Base-by-base conservation (phyloP, 306 rosid species). In the Bauhinia variegata region DNA sequence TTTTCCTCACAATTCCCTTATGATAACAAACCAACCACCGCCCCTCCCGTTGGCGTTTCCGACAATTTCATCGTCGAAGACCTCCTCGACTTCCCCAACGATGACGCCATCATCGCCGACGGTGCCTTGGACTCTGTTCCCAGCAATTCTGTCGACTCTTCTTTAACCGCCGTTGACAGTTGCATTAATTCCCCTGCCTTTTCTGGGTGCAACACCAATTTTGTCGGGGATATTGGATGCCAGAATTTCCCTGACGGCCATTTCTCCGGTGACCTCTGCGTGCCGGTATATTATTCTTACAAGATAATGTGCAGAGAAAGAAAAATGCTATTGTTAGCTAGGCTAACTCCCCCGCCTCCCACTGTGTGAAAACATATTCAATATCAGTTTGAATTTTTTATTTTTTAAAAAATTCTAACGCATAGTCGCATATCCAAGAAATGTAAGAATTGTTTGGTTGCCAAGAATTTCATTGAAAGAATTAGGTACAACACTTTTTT, bases 11-110 rank as follows among this genome's bases (percentile, higher is more conserved):
- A 81, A 66, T 85, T 79, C 75, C 38, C 77, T 5, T 39, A 87
- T 23, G 79, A 81, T 30, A 48, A 58, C 42, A 86, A 77, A 32
- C 74, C 61, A 32, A 17, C 74, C 6, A 44, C 70, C 9, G 78
- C 71, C 59, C 62, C 32, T 1, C 31, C 60, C 16, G 23, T 69
- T 13, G 54, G 75, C 7, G 32, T 52, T 11, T 23, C 78, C 11
- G 96, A 87, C 71, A 85, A 75, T 54, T 91, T 88, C 74, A 65
- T 83, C 31, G 96, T 91, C 0, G 97, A 91, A 61, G 97, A 93
- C 72, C 85, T 93, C 50, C 87, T 93, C 18, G 87, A 93, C 79
- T 90, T 93, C 70, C 83, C 99, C 57, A 85, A 90, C 67, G 78
- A 85, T 7, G 85, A 78, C 5, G 71, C 46, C 0, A 30, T 46